Conservation (phyloP, 2,329 filamentous ascomycete species). For the Hypomyces rosellus region DNA sequence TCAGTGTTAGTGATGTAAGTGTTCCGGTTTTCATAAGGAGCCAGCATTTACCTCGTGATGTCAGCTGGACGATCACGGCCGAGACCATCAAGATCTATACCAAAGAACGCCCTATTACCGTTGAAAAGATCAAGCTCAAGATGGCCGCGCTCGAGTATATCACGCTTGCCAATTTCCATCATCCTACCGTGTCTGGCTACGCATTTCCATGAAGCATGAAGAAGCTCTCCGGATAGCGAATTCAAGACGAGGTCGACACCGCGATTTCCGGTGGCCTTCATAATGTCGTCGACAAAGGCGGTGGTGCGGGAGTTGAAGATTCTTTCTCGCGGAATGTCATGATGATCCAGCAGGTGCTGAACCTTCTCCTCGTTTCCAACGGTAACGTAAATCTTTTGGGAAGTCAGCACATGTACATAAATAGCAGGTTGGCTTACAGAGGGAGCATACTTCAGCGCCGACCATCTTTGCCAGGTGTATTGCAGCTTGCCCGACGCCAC, state of each 20-base stretch:
- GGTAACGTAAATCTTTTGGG: conserved; percentile 23
- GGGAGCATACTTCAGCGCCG: conserved; percentile 17
- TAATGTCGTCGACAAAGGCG: conserved; percentile 25
- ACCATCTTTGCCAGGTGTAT: conserved; percentile 4
- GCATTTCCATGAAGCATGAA: conserved; percentile 38
- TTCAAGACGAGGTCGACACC: conserved; percentile 36
- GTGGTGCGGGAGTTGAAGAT: conserved; percentile 29
- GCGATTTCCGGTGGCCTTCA: conserved; percentile 19
- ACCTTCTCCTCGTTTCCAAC: conserved; percentile 29
- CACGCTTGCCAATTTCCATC: conserved; percentile 40
- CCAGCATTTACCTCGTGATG: no score
- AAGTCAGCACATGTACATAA: no score
- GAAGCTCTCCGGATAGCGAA: conserved; percentile 33
- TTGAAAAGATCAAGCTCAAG: conserved; percentile 41
- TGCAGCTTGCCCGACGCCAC: conserved; percentile 5
- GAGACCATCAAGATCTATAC: conserved; percentile 22
- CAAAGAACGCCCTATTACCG: conserved; percentile 26
- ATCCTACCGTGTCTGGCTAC: conserved; percentile 38
- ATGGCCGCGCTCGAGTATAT: conserved; percentile 31
- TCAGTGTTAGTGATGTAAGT: no score
- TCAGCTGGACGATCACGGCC: background rate
- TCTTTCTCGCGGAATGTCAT: conserved; percentile 24
- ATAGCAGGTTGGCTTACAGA: no score
- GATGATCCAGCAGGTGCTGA: conserved; percentile 24
- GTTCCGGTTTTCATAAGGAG: no score